phyloP scores from a whole-genome alignment of 2,329 filamentous ascomycete genomes.

The Fusarium subtropicale region DNA sequence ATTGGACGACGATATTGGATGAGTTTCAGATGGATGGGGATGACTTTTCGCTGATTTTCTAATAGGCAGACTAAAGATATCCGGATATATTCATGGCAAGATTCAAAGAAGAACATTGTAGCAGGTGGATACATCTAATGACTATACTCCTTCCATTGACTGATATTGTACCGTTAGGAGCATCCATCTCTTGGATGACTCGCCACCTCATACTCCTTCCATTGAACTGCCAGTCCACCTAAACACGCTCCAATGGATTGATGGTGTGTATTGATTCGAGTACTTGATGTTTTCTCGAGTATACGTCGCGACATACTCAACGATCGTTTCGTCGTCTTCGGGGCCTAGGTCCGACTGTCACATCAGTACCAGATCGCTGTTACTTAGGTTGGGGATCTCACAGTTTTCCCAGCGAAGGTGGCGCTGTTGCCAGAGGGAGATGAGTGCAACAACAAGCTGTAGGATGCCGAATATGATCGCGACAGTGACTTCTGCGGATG shows the following conservation, averaged over 20 bases:
- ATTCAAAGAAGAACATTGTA: not conserved
- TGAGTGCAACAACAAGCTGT: not conserved
- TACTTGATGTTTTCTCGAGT: fast-evolving
- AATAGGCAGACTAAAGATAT: not conserved
- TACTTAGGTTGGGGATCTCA: fast-evolving
- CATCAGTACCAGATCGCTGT: fast-evolving
- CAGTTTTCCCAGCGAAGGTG: not conserved
- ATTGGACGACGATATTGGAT: slow-evolving; percentile 48
- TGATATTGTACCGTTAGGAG: no score
- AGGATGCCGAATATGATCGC: slow-evolving; percentile 1
- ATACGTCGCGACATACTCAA: fast-evolving
- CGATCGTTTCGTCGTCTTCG: not conserved
- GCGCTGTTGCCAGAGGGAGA: slow-evolving; percentile 1
- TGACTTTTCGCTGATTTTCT: slow-evolving; percentile 40
- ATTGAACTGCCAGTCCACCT: no score
- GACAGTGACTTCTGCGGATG: not conserved
- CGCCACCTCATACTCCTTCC: no score
- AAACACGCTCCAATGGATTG: no score
- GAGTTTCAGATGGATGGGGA: slow-evolving; percentile 47
- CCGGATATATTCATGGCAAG: not conserved
- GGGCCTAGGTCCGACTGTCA: not conserved
- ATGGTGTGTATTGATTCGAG: not conserved
- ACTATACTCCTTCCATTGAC: not conserved
- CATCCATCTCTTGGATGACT: no score
- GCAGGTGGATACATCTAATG: not conserved